These are phyloP conservation scores for Aspergillus nidulans DNA, from an alignment of 495 filamentous ascomycete genomes.

Conservation along the genomic window DNA sequence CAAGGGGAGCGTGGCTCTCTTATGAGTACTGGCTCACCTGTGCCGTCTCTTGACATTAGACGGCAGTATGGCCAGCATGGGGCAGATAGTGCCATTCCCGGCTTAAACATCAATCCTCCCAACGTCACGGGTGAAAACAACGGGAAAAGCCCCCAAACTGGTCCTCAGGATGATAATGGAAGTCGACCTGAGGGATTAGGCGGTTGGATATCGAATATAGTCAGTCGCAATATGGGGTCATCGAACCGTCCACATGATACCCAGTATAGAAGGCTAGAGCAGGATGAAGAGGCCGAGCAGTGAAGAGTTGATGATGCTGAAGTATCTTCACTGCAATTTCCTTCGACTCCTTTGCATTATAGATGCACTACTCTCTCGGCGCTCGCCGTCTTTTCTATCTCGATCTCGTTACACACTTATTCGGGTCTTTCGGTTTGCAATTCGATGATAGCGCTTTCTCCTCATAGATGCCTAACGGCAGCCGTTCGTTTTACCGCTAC, in stretches of 20 bases:
- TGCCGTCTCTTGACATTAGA: conserved; percentile 72
- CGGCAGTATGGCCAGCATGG: conserved; percentile 47
- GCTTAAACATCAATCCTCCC: conserved; percentile 69
- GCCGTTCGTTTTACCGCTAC: not conserved
- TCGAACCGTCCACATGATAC: conserved; percentile 41
- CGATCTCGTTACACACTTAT: not conserved
- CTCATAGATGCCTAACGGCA: not conserved
- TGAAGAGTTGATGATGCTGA: not conserved
- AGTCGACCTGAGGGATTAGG: conserved; percentile 52
- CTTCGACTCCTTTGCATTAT: not conserved
- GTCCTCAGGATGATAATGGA: conserved; percentile 24
- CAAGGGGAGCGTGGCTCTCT: conserved; percentile 72
- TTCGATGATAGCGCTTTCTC: conserved; percentile 6
- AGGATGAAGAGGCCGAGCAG: conserved; percentile 49
- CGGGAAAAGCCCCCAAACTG: conserved; percentile 40
- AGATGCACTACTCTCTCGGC: not conserved
- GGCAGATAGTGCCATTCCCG: conserved; percentile 61
- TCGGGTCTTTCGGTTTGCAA: not conserved
- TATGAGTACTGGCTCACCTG: conserved; percentile 66
- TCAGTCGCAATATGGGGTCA: conserved; percentile 49
- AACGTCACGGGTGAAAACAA: conserved; percentile 41
- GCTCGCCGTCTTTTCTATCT: not conserved
- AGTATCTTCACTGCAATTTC: too few species aligned
- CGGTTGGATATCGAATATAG: conserved; percentile 67
- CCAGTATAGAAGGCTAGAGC: conserved; percentile 61